Evolutionary conservation across 352 stramenopile genomes (phyloP).

Genomic region (Phytopythium kandeliae): DNA sequence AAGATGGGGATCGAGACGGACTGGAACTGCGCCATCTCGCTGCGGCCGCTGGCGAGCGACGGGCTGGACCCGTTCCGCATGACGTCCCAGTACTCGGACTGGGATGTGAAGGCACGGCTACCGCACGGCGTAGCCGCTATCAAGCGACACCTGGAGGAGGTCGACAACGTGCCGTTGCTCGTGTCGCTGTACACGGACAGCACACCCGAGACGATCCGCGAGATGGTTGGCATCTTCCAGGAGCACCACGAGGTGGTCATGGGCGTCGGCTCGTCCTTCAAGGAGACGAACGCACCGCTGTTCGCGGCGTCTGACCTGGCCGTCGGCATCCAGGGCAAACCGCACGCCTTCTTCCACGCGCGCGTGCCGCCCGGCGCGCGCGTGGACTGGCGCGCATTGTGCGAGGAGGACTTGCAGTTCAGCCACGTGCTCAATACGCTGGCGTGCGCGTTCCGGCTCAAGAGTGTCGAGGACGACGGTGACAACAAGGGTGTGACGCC

Average conservation of each 20-base stretch:
- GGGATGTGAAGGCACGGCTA: constrained; percentile 94
- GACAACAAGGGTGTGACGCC: constrained; percentile 27
- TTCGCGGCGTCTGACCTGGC: constrained; percentile 71
- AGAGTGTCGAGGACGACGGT: constrained; percentile 22
- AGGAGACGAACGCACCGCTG: constrained; percentile 68
- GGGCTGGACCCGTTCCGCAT: constrained; percentile 93
- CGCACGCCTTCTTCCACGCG: constrained; percentile 72
- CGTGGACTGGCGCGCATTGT: constrained; percentile 44
- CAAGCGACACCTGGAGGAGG: constrained; percentile 93
- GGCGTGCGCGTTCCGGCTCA: constrained; percentile 67
- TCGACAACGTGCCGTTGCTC: constrained; percentile 98
- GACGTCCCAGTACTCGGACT: constrained; percentile 97
- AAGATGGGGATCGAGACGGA: constrained; percentile 99
- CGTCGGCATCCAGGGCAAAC: constrained; percentile 57
- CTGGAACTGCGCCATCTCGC: constrained; percentile 98
- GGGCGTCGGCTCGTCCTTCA: constrained; percentile 71
- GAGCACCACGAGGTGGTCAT: constrained; percentile 82
- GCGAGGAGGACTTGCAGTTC: constrained; percentile 71
- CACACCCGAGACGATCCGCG: constrained; percentile 91
- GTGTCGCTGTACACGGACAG: constrained; percentile 98
- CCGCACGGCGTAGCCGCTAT: constrained; percentile 96
- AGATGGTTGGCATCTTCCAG: constrained; percentile 91
- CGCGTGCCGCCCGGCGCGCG: constrained; percentile 46
- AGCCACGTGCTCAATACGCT: constrained; percentile 83
- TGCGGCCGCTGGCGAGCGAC: constrained; percentile 90